Evolutionary conservation across 257 asterid genomes (phyloP).

Genomic region (Primulina eburnea): DNA sequence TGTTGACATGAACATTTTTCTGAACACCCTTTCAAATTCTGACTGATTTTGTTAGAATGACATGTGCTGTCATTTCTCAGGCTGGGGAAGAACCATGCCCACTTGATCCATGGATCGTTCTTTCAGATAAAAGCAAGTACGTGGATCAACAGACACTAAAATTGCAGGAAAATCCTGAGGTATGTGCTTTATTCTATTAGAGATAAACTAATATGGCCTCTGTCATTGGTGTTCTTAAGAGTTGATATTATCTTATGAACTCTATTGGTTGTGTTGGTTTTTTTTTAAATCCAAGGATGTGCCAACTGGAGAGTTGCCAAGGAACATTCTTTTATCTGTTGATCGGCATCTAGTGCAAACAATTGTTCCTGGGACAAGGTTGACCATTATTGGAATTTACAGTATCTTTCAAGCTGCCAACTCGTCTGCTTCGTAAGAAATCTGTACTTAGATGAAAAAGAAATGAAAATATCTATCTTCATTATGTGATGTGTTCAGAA

Average conservation of each 20-base stretch:
- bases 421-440: slow-evolving; percentile 73
- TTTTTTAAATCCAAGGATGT: slow-evolving; percentile 61
- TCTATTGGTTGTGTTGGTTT: neutral
- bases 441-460: slow-evolving; percentile 9
- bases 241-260: neutral
- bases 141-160: slow-evolving; percentile 94
- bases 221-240: neutral
- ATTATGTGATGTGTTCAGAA: slow-evolving; percentile 19
- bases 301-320: slow-evolving; percentile 97
- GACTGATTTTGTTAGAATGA: neutral
- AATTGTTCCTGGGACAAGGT: slow-evolving; percentile 96
- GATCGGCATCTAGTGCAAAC: slow-evolving; percentile 99
- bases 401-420: slow-evolving; percentile 93
- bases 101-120: slow-evolving; percentile 86
- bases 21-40: neutral
- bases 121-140: slow-evolving; percentile 90
- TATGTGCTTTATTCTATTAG: slow-evolving; percentile 27
- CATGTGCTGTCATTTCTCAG: slow-evolving; percentile 29
- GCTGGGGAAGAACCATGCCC: slow-evolving; percentile 89
- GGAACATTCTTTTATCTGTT: slow-evolving; percentile 88
- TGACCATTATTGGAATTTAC: slow-evolving; percentile 92
- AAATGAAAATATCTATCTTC: slow-evolving; percentile 10
- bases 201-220: slow-evolving; percentile 2
- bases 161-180: slow-evolving; percentile 97
- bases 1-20: slow-evolving; percentile 3